Conservation (phyloP, 2,329 filamentous ascomycete genomes). For the Colletotrichum tabaci region DNA sequence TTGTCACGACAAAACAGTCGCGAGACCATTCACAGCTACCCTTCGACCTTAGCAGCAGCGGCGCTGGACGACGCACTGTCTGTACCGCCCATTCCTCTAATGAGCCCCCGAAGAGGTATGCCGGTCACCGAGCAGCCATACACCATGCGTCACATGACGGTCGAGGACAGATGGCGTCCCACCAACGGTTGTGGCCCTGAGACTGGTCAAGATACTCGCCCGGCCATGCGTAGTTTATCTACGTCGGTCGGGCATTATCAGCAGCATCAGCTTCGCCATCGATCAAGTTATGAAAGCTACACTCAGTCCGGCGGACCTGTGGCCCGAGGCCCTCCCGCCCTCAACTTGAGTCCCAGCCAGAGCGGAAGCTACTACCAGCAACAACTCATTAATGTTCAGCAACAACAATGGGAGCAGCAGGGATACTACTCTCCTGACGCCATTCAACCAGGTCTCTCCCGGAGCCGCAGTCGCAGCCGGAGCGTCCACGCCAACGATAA, state of each 20-base stretch:
- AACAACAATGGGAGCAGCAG: slow-evolving; percentile 49
- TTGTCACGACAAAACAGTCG: slow-evolving; percentile 43
- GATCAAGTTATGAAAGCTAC: slow-evolving; percentile 52
- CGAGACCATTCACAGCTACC: slow-evolving; percentile 44
- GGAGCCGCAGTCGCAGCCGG: slow-evolving; percentile 29
- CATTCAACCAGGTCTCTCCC: slow-evolving; percentile 52
- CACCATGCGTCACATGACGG: slow-evolving; percentile 35
- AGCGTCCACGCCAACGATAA: slow-evolving; percentile 42
- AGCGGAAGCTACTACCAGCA: slow-evolving; percentile 40
- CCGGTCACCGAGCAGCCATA: slow-evolving; percentile 24
- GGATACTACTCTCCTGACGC: slow-evolving; percentile 43
- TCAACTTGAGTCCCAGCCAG: slow-evolving; percentile 31
- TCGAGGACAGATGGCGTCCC: slow-evolving; percentile 17
- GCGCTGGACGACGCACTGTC: slow-evolving; percentile 36
- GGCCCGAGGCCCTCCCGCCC: slow-evolving; percentile 28
- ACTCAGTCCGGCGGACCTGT: slow-evolving; percentile 42
- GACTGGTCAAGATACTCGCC: background rate
- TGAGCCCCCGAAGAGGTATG: slow-evolving; percentile 44
- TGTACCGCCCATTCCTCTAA: slow-evolving; percentile 45
- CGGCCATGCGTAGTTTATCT: slow-evolving; percentile 15
- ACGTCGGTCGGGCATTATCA: slow-evolving; percentile 26
- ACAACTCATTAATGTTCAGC: slow-evolving; percentile 36
- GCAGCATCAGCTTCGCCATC: slow-evolving; percentile 49
- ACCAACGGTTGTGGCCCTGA: slow-evolving; percentile 5
- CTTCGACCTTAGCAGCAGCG: slow-evolving; percentile 41